Base-by-base conservation (phyloP, 805 yeast genomes). In the Candida piceae region DNA sequence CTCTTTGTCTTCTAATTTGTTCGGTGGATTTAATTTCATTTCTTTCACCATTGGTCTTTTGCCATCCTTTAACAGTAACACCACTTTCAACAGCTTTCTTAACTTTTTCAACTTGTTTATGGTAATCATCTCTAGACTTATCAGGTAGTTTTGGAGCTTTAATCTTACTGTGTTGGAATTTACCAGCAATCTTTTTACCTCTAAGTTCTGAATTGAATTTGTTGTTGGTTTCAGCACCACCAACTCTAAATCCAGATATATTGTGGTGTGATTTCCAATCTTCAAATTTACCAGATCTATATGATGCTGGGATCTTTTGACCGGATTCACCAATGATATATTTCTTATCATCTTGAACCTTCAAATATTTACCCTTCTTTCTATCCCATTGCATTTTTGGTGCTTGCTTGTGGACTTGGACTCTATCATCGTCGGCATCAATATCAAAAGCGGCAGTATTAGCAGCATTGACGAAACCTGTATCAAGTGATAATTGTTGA, bases 241-340 rank as follows among this genome's bases (percentile, higher is more conserved):
- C 88, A 18, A 71, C 76, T 34, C 63, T 65, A 22, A 53, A 50
- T 31, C 77, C 69, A 36, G 70, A 69, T 31, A 77, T 53, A 46
- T 72, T 76, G 58, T 87, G 75, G 26, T 78, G 76, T 46, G 78
- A 72, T 57, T 84, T 84, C 99, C 99, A 93, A 29, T 80, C 82
- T 38, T 89, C 97, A 54, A 78, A 93, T 47, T 86, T 78, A 31
- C 99, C 99, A 2, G 95, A 80, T 55, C 85, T 74, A 64, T 80
- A 87, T 11, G 93, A 73, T 1, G 98, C 97, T 6, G 97, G 96
- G 33, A 93, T 77, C 57, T 76, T 77, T 51, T 83, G 88, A 7
- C 99, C 99, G 60, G 86, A 81, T 60, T 93, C 99, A 44, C 97
- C 95, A 46, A 87, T 81, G 52, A 93, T 93, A 62, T 72, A 90